Base-by-base conservation (phyloP, 192 early-diverging fungal genomes). In the Coemansia guatemalensis region DNA sequence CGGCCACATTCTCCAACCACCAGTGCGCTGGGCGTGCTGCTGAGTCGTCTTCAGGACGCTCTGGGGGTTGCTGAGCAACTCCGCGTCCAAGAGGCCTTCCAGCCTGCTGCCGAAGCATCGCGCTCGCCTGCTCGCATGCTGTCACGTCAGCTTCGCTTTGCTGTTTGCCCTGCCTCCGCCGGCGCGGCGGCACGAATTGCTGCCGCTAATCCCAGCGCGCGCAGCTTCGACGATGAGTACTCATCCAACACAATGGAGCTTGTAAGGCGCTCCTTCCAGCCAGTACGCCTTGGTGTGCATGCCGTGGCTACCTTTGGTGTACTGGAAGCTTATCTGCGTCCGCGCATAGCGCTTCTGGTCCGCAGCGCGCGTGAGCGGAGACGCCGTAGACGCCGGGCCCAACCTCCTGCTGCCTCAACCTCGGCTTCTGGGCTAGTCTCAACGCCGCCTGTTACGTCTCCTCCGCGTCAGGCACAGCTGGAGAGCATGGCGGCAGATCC, bases 241-340 rank as follows among this genome's bases (percentile, higher is more conserved):
- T 27, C 24, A 44, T 44, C 39, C 14, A 44, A 17, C 0, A 51
- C 59, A 5, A 77, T 77, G 65, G 57, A 58, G 23, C 64, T 57
- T 21, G 35, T 77, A 3, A 39, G 65, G 3, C 65, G 41, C 35
- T 60, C 55, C 24, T 77, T 77, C 33, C 60, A 52, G 29, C 70
- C 84, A 26, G 49, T 92, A 14, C 71, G 90, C 4, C 86, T 96
- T 8, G 88, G 87, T 12, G 87, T 95, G 21, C 93, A 96, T 70
- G 93, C 94, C 6, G 82, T 96, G 8, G 90, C 92, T 5, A 90
- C 92, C 0, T 92, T 94, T 71, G 81, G 85, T 23, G 85, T 86
- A 1, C 56, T 96, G 11, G 92, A 95, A 61, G 88, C 93, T 20
- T 96, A 92, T 53, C 68, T 96, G 20, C 85, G 86, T 12, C 79